phyloP scores from a whole-genome alignment of 805 yeast species.

The Barnettozyma siamensis region DNA sequence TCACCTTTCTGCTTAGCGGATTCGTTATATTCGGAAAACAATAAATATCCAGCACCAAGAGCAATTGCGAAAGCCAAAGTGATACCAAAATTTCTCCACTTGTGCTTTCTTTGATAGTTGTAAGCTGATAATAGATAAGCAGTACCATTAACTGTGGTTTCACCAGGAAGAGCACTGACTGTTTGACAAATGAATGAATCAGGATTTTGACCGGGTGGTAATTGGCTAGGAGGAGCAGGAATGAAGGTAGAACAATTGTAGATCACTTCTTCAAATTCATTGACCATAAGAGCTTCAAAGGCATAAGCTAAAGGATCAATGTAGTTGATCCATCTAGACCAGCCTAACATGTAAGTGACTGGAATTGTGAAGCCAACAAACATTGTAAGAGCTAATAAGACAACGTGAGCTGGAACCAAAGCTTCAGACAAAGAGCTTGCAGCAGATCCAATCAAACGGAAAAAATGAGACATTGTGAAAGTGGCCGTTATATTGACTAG shows the following conservation, averaged over 20 bases:
- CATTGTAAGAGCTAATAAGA: constrained; percentile 40
- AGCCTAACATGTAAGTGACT: constrained; percentile 46
- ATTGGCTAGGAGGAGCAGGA: constrained; percentile 28
- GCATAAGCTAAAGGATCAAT: constrained; percentile 50
- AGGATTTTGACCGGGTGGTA: constrained; percentile 17
- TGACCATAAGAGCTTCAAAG: constrained; percentile 49
- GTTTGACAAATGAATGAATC: constrained; percentile 44
- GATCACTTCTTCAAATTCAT: constrained; percentile 40
- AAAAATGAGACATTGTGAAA: constrained; percentile 47
- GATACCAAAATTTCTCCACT: constrained; percentile 67
- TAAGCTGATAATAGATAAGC: constrained; percentile 40
- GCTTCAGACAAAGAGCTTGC: constrained; percentile 43
- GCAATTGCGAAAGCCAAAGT: constrained; percentile 47
- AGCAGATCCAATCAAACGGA: constrained; percentile 46
- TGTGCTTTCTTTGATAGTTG: constrained; percentile 29
- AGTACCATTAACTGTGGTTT: constrained; percentile 44
- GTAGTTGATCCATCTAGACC: constrained; percentile 60
- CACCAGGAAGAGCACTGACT: constrained; percentile 53
- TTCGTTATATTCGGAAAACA: constrained; percentile 49
- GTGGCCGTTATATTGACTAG: constrained; percentile 37
- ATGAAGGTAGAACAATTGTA: constrained; percentile 43
- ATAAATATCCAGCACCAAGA: constrained; percentile 48
- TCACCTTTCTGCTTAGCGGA: constrained; percentile 71
- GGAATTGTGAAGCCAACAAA: constrained; percentile 57
- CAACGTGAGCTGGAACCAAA: constrained; percentile 49